phyloP scores from a whole-genome alignment of 1,284 basidiomycete species.

The Mycena citricolor region DNA sequence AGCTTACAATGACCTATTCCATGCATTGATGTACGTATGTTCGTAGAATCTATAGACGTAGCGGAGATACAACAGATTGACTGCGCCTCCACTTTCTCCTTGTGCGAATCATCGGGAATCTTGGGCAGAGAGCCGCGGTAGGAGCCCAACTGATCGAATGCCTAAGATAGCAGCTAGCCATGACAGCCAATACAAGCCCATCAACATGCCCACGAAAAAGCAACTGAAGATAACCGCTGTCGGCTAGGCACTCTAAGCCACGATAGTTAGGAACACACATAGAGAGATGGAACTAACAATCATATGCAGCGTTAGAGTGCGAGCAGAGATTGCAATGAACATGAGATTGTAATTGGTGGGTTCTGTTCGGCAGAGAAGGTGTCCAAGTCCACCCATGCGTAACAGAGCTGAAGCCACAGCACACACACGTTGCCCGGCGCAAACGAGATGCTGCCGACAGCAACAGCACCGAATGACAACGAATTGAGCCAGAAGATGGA shows the following conservation, averaged over 20 bases:
- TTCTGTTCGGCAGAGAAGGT: conserved; percentile 56
- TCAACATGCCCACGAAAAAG: conserved; percentile 52
- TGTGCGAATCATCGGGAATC: too few relatives aligned
- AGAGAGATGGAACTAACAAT: conserved; percentile 52
- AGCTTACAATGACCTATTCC: too few relatives aligned
- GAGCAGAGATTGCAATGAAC: conserved; percentile 65
- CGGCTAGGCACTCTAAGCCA: conserved; percentile 64
- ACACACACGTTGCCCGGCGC: conserved; percentile 61
- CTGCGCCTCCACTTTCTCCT: too few relatives aligned
- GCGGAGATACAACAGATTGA: too few relatives aligned
- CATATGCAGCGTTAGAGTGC: conserved; percentile 59
- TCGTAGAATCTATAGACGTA: too few relatives aligned
- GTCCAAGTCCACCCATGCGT: conserved; percentile 46
- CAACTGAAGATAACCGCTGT: conserved; percentile 57
- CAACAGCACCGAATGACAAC: conserved; percentile 48
- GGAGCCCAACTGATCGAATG: too few relatives aligned
- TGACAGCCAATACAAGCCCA: conserved; percentile 65
- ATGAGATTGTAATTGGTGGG: neutral
- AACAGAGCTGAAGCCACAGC: conserved; percentile 62
- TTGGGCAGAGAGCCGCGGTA: too few relatives aligned
- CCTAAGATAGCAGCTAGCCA: too few relatives aligned
- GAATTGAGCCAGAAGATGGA: conserved; percentile 47
- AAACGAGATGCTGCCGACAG: conserved; percentile 54
- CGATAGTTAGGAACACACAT: conserved; percentile 55
- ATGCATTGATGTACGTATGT: too few relatives aligned